Base-by-base conservation (phyloP, 2,329 filamentous ascomycete genomes). In the Chrysosphaeria jannelii region DNA sequence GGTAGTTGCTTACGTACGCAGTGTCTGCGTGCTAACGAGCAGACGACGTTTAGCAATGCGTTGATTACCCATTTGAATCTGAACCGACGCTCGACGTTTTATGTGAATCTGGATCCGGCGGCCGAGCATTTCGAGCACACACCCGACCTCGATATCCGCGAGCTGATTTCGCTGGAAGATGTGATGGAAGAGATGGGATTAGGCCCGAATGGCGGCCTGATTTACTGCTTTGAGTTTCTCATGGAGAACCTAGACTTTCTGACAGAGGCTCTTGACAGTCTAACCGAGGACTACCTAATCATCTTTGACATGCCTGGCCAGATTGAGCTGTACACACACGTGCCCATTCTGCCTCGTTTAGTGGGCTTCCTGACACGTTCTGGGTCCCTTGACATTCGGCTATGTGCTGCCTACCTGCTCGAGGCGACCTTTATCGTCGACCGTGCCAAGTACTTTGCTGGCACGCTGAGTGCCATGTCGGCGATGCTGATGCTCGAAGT, bases 401-500 rank as follows among this genome's bases (percentile, higher is more conserved):
- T 93, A 35, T 91, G 81, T 41, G 85, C 85, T 20, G 64, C 81
- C 7, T 97, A 93, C 44, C 61, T 97, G 15, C 66, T 97, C 31
- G 85, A 97, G 44, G 75, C 76, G 8, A 91, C 79, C 6, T 97
- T 93, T 41, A 70, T 93, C 36, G 63, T 91, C 30, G 85, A 97
- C 46, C 68, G 76, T 29, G 74, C 85, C 38, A 97, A 93, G 48
- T 97, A 89, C 54, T 93, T 97, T 45, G 69, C 85, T 0, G 85
- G 85, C 8, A 90, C 85, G 0, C 52, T 97, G 29, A 85, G 72
- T 39, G 85, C 85, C 32, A 93, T 97, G 85, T 88, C 74, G 37
- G 79, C 85, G 32, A 97, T 97, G 85, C 64, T 97, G 37, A 85
- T 93, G 76, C 60, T 97, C 31, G 85, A 93, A 46, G 64, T 93